Evolutionary conservation across 345 rosid species (phyloP), one percentile per base, ranked within the genome.

Genomic region (Sapria himalayana): DNA sequence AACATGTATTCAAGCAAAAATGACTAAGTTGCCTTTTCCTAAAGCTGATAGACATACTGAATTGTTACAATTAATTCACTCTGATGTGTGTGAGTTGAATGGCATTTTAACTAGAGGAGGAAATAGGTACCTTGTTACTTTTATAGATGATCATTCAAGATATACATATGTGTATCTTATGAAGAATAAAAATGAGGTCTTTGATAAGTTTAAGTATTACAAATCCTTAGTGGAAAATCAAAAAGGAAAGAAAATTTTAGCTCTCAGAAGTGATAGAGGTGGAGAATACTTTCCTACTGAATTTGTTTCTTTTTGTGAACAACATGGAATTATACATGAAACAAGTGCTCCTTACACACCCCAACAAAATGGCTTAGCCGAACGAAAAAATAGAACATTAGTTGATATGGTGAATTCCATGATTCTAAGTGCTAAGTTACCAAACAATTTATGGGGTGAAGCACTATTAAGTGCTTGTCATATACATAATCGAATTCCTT

Each of bases 121-220:
- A 1, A 33, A 9, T 2, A 33, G 15, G 4, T 16, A 44, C 3
- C 19, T 29, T 5, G 42, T 41, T 4, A 51, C 41, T 3, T 50
- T 51, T 17, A 51, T 42, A 12, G 35, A 51, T 51, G 55, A 51
- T 19, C 10, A 24, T 18, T 51, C 35, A 5, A 16, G 41, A 3
- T 51, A 20, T 10, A 39, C 39, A 0, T 20, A 22, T 22, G 23
- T 49, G 3, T 49, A 49, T 31, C 9, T 49, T 2, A 18, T 31
- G 25, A 49, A 17, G 2, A 40, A 8, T 2, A 49, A 39, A 22
- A 5, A n/a, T n/a, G n/a, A n/a, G n/a, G n/a, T n/a, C n/a, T n/a
- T n/a, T n/a, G n/a, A 19, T 5, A 6, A n/a, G 25, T 39, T 13
- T 27, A 39, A 40, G 4, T 5, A 4, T 1, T 39, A 39, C n/a